Percentiles rank a stretch among this genome's conserved stretches.
These are phyloP conservation scores for Cordyceps farinosa DNA, from an alignment of 2,329 filamentous ascomycete species.

Conservation along the genomic window DNA sequence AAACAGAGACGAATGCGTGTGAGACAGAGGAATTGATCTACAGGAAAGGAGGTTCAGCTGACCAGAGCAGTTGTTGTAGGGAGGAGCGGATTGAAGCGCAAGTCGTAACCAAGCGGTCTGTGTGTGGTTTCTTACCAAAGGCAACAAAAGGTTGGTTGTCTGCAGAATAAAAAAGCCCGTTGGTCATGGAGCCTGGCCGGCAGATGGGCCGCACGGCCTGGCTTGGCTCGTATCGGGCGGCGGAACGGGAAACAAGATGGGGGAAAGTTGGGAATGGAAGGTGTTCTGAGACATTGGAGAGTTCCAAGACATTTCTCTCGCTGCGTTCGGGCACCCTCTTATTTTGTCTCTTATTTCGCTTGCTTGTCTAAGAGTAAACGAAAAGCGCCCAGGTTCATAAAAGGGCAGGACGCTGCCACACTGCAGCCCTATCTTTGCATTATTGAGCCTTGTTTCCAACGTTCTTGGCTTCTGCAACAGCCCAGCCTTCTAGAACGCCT, in stretches of 20 bases:
- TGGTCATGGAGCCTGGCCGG: too few relatives aligned
- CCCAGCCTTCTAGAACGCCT: background rate
- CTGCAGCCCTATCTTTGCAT: background rate
- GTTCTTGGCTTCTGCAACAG: constrained; percentile 1
- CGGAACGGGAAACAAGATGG: background rate
- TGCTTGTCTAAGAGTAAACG: background rate
- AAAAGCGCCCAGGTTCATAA: background rate
- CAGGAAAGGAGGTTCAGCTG: background rate
- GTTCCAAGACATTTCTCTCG: constrained; percentile 4
- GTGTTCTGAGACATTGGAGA: constrained; percentile 4
- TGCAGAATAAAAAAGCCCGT: too few relatives aligned
- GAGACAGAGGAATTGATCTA: background rate
- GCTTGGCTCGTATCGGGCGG: background rate
- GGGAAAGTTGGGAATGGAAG: background rate
- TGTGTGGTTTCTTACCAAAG: too few relatives aligned
- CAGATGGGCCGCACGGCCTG: too few relatives aligned
- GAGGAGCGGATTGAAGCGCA: too few relatives aligned
- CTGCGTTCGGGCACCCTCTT: constrained; percentile 3
- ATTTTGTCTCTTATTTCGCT: constrained; percentile 6
- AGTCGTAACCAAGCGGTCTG: too few relatives aligned
- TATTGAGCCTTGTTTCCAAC: background rate
- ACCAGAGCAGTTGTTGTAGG: background rate
- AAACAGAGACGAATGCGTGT: background rate
- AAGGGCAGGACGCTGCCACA: background rate
- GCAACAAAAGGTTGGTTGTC: too few relatives aligned